Percentiles rank a stretch among this genome's conserved stretches.
phyloP scores from a whole-genome alignment of 345 rosid genomes.

The Mangifera indica region DNA sequence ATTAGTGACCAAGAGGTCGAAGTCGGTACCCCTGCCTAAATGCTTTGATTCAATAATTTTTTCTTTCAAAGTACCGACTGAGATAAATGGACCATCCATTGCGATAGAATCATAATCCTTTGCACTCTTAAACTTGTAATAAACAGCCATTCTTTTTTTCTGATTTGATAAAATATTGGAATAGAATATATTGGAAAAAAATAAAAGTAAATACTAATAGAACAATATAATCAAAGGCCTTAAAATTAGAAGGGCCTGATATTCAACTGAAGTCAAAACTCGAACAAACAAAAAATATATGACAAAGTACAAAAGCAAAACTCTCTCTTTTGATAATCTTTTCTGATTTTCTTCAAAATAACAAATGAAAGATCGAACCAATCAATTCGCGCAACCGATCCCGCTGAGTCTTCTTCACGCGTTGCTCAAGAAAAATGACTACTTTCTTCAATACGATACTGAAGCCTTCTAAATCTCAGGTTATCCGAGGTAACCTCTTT shows the following conservation, averaged over 20 bases:
- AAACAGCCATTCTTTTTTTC: slow-evolving; percentile 73
- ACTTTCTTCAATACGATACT: slow-evolving; percentile 1
- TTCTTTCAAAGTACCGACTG: slow-evolving; percentile 97
- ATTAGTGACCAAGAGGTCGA: slow-evolving; percentile 94
- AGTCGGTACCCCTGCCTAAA: slow-evolving; percentile 97
- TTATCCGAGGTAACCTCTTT: neutral
- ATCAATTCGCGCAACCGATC: slow-evolving; percentile 4
- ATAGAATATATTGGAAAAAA: slow-evolving; percentile 16
- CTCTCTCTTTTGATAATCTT: neutral
- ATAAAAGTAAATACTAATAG: neutral
- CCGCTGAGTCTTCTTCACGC: neutral
- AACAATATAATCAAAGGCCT: slow-evolving; percentile 34
- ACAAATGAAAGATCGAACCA: slow-evolving; percentile 30
- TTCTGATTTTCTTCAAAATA: slow-evolving; percentile 12
- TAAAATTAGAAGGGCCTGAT: slow-evolving; percentile 39
- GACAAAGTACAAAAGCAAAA: slow-evolving; percentile 21
- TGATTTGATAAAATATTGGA: slow-evolving; percentile 24
- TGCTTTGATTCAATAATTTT: slow-evolving; percentile 98
- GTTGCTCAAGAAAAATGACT: neutral
- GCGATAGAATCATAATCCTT: slow-evolving; percentile 86
- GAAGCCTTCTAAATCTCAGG: neutral
- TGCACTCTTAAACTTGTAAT: slow-evolving; percentile 99
- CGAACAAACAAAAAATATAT: slow-evolving; percentile 2
- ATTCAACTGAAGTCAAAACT: slow-evolving; percentile 29
- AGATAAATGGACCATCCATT: slow-evolving; percentile 97